These are phyloP conservation scores for Alternaria sp. DNA, from an alignment of 2,329 filamentous ascomycete species.

Conservation along the genomic window DNA sequence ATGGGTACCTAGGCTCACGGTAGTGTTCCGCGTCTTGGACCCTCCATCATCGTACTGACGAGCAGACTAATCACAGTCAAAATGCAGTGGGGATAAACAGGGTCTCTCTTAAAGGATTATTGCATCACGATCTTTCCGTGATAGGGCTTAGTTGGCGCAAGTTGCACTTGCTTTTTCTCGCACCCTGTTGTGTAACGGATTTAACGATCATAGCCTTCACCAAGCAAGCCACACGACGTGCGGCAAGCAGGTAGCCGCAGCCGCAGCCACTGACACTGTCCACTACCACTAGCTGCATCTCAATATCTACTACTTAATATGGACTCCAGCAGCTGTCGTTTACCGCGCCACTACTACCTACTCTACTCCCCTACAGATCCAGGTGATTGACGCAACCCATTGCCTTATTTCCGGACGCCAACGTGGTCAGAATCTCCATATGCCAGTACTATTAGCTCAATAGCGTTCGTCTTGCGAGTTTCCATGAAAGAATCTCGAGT, in stretches of 20 bases:
- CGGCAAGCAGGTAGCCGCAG: constrained; percentile 1
- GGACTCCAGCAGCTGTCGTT: neutral
- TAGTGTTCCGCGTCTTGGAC: neutral
- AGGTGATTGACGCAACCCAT: neutral
- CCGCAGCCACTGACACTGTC: neutral
- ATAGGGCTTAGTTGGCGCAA: neutral
- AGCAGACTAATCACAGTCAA: neutral
- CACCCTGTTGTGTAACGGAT: neutral
- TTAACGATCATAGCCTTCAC: neutral
- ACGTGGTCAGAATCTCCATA: neutral
- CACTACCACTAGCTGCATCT: neutral
- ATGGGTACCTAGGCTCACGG: neutral
- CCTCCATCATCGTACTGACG: neutral
- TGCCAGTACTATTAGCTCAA: neutral
- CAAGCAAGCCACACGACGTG: neutral
- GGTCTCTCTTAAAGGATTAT: neutral
- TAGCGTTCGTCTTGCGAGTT: neutral
- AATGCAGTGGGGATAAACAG: neutral
- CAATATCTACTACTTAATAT: neutral
- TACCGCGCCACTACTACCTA: neutral
- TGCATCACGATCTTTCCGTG: too few relatives aligned
- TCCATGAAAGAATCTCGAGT: neutral
- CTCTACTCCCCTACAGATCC: neutral
- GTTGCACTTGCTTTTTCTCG: neutral
- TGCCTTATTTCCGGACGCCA: neutral